Conservation (phyloP, 2,329 filamentous ascomycete genomes). For the Alternaria incomplexa region DNA sequence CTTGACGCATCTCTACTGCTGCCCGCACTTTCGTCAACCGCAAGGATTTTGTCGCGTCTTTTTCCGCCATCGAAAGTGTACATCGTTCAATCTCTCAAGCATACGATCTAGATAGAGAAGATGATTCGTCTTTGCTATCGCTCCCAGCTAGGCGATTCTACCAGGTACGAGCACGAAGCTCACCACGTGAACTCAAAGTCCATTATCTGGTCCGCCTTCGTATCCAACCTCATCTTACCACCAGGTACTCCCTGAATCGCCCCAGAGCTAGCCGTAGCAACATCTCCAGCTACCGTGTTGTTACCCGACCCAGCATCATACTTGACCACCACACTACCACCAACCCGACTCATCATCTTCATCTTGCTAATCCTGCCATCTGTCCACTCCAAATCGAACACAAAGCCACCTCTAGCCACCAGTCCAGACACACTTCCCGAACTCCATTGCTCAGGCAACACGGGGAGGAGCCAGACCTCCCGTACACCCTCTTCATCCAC, state of each 20-base stretch:
- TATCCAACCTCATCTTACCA: slow-evolving; percentile 1
- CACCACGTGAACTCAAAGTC: not conserved
- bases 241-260: not conserved
- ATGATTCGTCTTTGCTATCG: not conserved
- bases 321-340: slow-evolving; percentile 1
- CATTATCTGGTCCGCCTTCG: not conserved
- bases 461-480: slow-evolving; percentile 13
- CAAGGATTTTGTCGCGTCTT: not conserved
- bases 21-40: not conserved
- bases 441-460: slow-evolving; percentile 16
- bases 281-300: not conserved
- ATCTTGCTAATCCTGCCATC: slow-evolving; percentile 23
- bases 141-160: not conserved
- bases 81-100: not conserved
- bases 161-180: slow-evolving; percentile 3
- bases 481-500: slow-evolving; percentile 1
- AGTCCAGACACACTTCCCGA: slow-evolving; percentile 20
- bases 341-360: slow-evolving; percentile 15
- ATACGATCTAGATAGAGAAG: not conserved
- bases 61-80: not conserved
- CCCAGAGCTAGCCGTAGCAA: not conserved
- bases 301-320: not conserved
- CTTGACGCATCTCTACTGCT: not conserved
- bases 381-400: slow-evolving; percentile 24
- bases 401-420: slow-evolving; percentile 21